Evolutionary conservation across 768 basidiomycete species (phyloP).

Genomic region (Sistotremastrum niveocremeum): DNA sequence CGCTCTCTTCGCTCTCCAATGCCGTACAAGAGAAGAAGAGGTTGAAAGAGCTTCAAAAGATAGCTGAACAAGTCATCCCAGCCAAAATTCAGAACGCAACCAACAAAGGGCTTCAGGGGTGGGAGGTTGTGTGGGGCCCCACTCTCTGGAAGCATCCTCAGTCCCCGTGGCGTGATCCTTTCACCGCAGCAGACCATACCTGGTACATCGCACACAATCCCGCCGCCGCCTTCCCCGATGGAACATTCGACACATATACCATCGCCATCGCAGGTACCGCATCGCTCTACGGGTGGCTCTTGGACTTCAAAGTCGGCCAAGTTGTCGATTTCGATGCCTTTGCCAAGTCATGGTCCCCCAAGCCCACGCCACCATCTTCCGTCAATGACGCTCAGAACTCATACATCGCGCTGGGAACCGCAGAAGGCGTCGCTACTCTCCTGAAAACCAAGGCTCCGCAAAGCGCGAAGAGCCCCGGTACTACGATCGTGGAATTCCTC

Average conservation of each 20-base stretch:
- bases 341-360: not conserved
- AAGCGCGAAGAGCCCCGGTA: not conserved
- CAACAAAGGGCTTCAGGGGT: too few species aligned
- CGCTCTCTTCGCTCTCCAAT: too few species aligned
- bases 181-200: slow-evolving; percentile 1
- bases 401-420: slow-evolving; percentile 3
- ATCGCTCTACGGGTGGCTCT: not conserved
- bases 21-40: too few species aligned
- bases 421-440: not conserved
- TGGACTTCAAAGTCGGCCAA: slow-evolving; percentile 2
- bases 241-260: not conserved
- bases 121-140: too few species aligned
- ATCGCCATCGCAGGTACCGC: slow-evolving; percentile 4
- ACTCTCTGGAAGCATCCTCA: too few species aligned
- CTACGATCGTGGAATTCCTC: too few species aligned
- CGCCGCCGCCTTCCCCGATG: not conserved
- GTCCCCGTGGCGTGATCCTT: too few species aligned
- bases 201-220: slow-evolving; percentile 1
- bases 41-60: too few species aligned
- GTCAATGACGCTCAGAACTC: not conserved
- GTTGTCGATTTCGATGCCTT: slow-evolving; percentile 2
- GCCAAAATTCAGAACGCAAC: too few species aligned
- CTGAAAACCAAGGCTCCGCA: not conserved
- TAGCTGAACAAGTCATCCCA: too few species aligned
- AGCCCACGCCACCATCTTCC: not conserved